Percentiles rank a stretch among this genome's conserved stretches.
Evolutionary conservation across 2,329 filamentous ascomycete genomes (phyloP).

Genomic region (Cercospora zeae-maydis): DNA sequence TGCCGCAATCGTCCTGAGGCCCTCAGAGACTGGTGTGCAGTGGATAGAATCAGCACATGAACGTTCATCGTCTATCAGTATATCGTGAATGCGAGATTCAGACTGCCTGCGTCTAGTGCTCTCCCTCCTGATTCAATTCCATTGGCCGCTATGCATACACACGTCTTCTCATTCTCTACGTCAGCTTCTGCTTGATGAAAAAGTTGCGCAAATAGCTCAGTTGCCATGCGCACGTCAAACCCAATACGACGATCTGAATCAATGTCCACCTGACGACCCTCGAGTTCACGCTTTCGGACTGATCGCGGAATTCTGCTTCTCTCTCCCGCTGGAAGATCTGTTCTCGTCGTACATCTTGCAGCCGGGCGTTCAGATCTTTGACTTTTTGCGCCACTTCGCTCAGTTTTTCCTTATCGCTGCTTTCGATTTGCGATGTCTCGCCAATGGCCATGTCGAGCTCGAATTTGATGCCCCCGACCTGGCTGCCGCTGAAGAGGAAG

Average conservation of each 20-base stretch:
- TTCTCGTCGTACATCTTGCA: slow-evolving; percentile 86
- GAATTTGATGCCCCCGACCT: slow-evolving; percentile 76
- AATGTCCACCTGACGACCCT: slow-evolving; percentile 92
- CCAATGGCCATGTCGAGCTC: slow-evolving; percentile 89
- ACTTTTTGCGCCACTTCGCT: slow-evolving; percentile 84
- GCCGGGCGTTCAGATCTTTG: slow-evolving; percentile 78
- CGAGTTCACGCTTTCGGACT: slow-evolving; percentile 88
- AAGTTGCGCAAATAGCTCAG: slow-evolving; percentile 91
- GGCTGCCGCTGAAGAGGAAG: slow-evolving; percentile 65
- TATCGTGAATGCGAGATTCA: slow-evolving; percentile 8
- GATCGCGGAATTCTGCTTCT: slow-evolving; percentile 95
- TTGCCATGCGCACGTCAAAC: slow-evolving; percentile 92
- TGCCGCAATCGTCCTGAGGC: too few relatives aligned
- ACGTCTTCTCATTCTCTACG: slow-evolving; percentile 49
- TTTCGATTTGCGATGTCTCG: slow-evolving; percentile 90
- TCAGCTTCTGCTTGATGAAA: slow-evolving; percentile 99
- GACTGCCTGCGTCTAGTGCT: slow-evolving; percentile 5
- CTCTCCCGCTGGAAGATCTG: slow-evolving; percentile 98
- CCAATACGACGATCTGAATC: slow-evolving; percentile 80
- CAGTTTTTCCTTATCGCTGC: slow-evolving; percentile 88
- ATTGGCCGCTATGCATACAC: slow-evolving; percentile 15
- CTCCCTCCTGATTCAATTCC: slow-evolving; percentile 9
- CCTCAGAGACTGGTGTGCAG: too few relatives aligned
- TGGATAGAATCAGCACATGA: neutral
- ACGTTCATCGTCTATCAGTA: slow-evolving; percentile 8